Conservation (phyloP, 2,329 filamentous ascomycete genomes). For the Gnomoniopsis smithogilvyi region DNA sequence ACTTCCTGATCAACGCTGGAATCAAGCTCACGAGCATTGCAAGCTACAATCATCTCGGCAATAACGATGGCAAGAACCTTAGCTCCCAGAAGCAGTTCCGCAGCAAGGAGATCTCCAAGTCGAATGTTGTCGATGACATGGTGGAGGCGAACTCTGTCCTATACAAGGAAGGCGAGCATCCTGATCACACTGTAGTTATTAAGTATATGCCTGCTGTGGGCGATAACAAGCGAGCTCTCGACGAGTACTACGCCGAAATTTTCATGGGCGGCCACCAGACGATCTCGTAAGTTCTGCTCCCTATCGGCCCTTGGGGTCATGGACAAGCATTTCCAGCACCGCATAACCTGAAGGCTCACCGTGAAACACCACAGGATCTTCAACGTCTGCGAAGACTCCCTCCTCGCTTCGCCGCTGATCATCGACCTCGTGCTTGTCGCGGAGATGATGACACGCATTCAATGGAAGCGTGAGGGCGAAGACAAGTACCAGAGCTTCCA, state of each 20-base stretch:
- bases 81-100: conserved; percentile 98
- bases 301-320: not conserved
- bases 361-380: conserved; percentile 61
- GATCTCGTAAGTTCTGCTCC: conserved; percentile 61
- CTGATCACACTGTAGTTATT: conserved; percentile 98
- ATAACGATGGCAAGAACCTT: conserved; percentile 99
- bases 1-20: conserved; percentile 97
- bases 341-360: not conserved
- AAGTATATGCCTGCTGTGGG: conserved; percentile 99
- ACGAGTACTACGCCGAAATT: conserved; percentile 99
- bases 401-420: conserved; percentile 92
- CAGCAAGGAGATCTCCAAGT: conserved; percentile 99
- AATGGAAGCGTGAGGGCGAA: conserved; percentile 69
- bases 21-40: conserved; percentile 99
- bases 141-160: conserved; percentile 90
- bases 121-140: conserved; percentile 99
- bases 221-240: conserved; percentile 97
- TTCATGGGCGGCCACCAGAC: conserved; percentile 99
- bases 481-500: conserved; percentile 90
- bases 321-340: not conserved
- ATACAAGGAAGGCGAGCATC: conserved; percentile 90
- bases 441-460: conserved; percentile 98
- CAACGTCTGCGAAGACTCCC: conserved; percentile 98
- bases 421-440: conserved; percentile 91
- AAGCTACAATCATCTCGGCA: conserved; percentile 98